A percentile compares a stretch with the other conserved stretches of the same genome.
These are phyloP conservation scores for Saccharomyces eubayanus DNA, from an alignment of 805 yeast genomes.

Conservation along the genomic window DNA sequence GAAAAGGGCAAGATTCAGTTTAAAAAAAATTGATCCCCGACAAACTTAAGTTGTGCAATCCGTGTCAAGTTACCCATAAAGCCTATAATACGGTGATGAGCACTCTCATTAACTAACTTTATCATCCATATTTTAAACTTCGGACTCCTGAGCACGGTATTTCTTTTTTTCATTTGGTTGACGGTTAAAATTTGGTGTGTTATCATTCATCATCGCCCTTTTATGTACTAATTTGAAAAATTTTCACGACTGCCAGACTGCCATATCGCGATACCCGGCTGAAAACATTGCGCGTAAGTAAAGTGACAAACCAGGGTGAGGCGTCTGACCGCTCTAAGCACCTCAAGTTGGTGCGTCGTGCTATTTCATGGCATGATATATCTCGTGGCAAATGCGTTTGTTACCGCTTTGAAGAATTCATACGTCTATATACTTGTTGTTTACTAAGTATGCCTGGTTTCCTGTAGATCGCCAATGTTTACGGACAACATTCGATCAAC, in stretches of 20 bases:
- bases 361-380: not conserved
- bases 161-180: not conserved
- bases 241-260: not conserved
- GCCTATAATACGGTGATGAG: not conserved
- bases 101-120: not conserved
- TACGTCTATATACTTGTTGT: no score
- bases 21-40: conserved; percentile 7
- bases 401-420: no score
- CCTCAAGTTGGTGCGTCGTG: not conserved
- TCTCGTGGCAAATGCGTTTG: no score
- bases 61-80: not conserved
- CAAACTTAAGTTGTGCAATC: conserved; percentile 31
- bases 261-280: not conserved
- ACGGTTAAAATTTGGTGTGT: not conserved
- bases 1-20: conserved; percentile 1
- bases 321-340: not conserved
- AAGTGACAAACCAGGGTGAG: not conserved
- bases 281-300: no score
- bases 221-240: not conserved
- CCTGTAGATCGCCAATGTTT: no score
- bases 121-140: not conserved
- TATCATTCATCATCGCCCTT: not conserved
- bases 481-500: no score
- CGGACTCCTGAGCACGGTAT: not conserved
- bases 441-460: no score